phyloP scores from a whole-genome alignment of 495 filamentous ascomycete genomes.

The Penicillium goetzii region DNA sequence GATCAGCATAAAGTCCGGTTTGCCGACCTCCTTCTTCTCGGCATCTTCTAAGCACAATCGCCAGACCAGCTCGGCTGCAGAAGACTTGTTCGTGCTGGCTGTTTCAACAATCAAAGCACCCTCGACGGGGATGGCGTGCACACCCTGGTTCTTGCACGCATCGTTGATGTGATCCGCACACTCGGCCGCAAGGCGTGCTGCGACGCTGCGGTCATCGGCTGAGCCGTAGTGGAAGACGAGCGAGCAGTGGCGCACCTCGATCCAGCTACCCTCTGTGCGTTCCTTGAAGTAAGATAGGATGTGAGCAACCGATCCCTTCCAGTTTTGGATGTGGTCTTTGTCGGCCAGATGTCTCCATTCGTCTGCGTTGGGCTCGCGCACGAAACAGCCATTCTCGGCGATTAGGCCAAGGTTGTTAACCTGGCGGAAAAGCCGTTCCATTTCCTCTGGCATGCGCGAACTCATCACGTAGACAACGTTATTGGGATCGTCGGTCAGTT shows the following conservation, averaged over 20 bases:
- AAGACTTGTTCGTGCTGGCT: conserved; percentile 79
- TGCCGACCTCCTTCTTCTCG: conserved; percentile 37
- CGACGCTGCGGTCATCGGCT: conserved; percentile 73
- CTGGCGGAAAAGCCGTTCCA: conserved; percentile 79
- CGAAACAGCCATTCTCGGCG: conserved; percentile 90
- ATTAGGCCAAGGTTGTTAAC: conserved; percentile 82
- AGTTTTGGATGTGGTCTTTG: conserved; percentile 62
- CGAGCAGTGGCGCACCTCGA: conserved; percentile 85
- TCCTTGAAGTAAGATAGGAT: conserved; percentile 88
- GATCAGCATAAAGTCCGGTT: conserved; percentile 81
- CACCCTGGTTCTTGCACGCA: conserved; percentile 76
- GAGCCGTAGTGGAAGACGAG: conserved; percentile 85
- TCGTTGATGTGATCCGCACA: conserved; percentile 93
- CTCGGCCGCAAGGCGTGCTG: conserved; percentile 77
- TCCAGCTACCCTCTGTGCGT: conserved; percentile 80
- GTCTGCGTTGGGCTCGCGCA: conserved; percentile 67
- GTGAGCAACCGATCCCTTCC: conserved; percentile 76
- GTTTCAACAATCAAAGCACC: conserved; percentile 80
- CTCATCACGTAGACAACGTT: conserved; percentile 97
- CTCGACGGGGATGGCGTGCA: conserved; percentile 81
- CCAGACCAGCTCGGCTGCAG: conserved; percentile 71
- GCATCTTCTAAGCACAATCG: conserved; percentile 52
- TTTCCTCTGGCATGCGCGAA: conserved; percentile 79
- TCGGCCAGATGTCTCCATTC: conserved; percentile 78
- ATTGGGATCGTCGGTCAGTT: conserved; percentile 71